Evolutionary conservation across 2,329 filamentous ascomycete genomes (phyloP).

Genomic region (Sporothrix sp.): DNA sequence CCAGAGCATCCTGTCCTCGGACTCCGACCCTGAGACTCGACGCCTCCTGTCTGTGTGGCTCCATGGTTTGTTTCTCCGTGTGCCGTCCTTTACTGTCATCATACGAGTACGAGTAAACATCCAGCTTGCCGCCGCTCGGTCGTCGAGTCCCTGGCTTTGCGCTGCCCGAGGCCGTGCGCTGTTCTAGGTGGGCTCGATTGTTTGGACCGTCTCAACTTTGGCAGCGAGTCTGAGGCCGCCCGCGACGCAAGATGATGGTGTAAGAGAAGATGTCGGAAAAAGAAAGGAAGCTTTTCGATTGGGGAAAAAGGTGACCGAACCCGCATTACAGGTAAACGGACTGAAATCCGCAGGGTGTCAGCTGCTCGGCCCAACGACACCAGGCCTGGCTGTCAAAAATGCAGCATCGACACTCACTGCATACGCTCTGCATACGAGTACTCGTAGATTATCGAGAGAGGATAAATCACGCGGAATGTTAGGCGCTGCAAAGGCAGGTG

Average conservation of each 20-base stretch:
- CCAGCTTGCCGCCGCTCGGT: too few species aligned
- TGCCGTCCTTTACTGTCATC: not conserved
- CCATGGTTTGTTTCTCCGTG: not conserved
- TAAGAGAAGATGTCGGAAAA: too few species aligned
- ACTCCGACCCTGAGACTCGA: not conserved
- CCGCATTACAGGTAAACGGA: too few species aligned
- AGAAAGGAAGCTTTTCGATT: too few species aligned
- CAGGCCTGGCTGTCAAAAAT: too few species aligned
- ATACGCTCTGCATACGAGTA: not conserved
- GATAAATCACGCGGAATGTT: not conserved
- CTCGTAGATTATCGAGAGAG: too few species aligned
- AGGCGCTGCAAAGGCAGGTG: not conserved
- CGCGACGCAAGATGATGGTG: not conserved
- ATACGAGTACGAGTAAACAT: too few species aligned
- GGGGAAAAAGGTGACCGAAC: too few species aligned
- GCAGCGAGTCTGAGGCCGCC: conserved; percentile 5
- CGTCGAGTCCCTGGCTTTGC: not conserved
- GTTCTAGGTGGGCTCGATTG: not conserved
- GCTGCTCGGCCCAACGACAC: too few species aligned
- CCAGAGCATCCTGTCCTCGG: too few species aligned
- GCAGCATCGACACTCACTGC: not conserved
- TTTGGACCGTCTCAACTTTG: conserved; percentile 8
- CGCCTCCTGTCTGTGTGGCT: conserved; percentile 9
- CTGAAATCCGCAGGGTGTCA: too few species aligned
- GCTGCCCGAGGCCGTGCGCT: not conserved